These are phyloP conservation scores for Melampsora allii-populina DNA, from an alignment of 1,284 basidiomycete genomes.

Conservation along the genomic window DNA sequence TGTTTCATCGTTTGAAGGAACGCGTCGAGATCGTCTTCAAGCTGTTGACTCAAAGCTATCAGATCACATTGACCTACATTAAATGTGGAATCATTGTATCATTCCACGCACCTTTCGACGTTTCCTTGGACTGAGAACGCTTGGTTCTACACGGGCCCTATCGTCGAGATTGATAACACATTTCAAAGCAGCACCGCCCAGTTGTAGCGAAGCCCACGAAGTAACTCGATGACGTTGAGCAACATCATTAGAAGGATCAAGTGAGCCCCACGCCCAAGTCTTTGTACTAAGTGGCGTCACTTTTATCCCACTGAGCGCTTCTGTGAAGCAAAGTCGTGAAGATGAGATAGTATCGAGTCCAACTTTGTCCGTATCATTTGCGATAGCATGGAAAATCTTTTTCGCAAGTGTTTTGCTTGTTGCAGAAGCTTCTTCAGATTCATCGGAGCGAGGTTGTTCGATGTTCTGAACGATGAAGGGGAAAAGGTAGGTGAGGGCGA, in stretches of 20 bases:
- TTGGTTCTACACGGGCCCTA: conserved; percentile 4
- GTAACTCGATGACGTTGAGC: conserved; percentile 17
- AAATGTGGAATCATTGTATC: background rate
- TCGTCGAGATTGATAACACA: background rate
- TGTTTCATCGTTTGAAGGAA: conserved; percentile 30
- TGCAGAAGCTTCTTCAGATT: background rate
- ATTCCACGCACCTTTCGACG: conserved; percentile 31
- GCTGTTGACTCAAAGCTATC: conserved; percentile 6
- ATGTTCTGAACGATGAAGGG: conserved; percentile 28
- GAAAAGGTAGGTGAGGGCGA: conserved; percentile 27
- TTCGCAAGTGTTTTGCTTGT: conserved; percentile 8
- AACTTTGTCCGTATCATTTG: conserved; percentile 15
- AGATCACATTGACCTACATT: background rate
- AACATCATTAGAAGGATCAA: conserved; percentile 16
- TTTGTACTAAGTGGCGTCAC: conserved; percentile 17
- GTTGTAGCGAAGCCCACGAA: conserved; percentile 21
- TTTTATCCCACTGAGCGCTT: background rate
- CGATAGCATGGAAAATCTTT: conserved; percentile 9
- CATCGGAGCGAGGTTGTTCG: background rate
- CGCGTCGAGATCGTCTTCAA: conserved; percentile 25
- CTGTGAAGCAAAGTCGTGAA: conserved; percentile 18
- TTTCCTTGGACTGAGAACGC: conserved; percentile 9
- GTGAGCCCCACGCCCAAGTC: conserved; percentile 9
- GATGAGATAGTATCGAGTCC: conserved; percentile 12
- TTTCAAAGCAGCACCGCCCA: conserved; percentile 33